Base-by-base conservation (phyloP, 305 asterid genomes). In the Fraxinus greggii region DNA sequence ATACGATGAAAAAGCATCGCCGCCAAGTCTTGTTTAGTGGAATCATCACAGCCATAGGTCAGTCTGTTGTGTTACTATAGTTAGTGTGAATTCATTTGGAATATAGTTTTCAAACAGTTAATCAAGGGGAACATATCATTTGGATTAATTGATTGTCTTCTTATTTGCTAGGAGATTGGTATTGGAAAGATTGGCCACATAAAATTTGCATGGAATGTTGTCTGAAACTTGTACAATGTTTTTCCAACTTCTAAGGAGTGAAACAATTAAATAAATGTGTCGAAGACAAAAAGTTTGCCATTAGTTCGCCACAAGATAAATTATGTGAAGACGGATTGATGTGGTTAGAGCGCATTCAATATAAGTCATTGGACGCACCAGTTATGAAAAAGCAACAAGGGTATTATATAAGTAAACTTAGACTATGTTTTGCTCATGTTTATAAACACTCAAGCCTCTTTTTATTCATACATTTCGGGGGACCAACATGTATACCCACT, bases 11-110 rank as follows among this genome's bases (percentile, higher is more conserved):
- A 85, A 92, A 93, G 90, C 97, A 90, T 82, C 94, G 90, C 54
- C 97, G 98, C 79, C 97, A 95, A 88, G 98, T 95, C 86, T 79
- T 95, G 84, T 90, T 87, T 87, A 95, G 98, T 88, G 98, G 98
- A 81, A 89, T 93, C 86, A 85, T 95, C 86, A 95, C 98, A 69
- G 97, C 98, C 51, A 86, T 95, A 85, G 98, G 98, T 93, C 80
- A 87, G 92, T 80, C 63, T 83, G 83, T 75, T 82, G 61, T 76
- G 75, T 79, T 61, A 77, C 79, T 33, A 32, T 77, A 17, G 75
- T 59, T 36, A 48, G 15, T 63, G 32, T 10, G 31, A 54, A 31
- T 67, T 72, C 17, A 12, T 85, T 31, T 78, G 61, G 40, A 54
- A 17, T 2, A 59, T 31, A 12, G 38, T 48, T 17, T 77, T 77